Base-by-base conservation (phyloP, 805 yeast genomes). In the Lipomyces yamadae region DNA sequence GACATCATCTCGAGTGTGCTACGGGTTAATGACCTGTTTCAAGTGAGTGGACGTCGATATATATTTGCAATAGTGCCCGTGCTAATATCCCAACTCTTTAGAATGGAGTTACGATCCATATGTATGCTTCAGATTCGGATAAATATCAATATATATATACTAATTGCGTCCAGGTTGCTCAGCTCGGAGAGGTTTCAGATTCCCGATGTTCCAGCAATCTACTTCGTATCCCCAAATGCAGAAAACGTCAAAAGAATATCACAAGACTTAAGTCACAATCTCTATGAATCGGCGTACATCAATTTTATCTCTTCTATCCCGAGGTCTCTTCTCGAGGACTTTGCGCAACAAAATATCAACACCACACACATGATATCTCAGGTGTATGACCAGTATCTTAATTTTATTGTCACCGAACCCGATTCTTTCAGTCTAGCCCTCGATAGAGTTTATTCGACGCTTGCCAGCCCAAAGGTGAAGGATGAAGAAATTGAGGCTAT, bases 151-250 rank as follows among this genome's bases (percentile, higher is more conserved):
- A 8, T 11, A 37, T 8, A 32, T 56, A n/a, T 15, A 13, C 62
- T 35, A 32, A 52, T 15, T 52, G 10, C 10, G 34, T 29, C 55
- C 58, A 64, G 71, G 70, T 78, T 90, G 60, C 86, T 94, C 63
- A 82, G 82, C 63, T 82, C 92, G 58, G 85, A 84, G 65, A 82
- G 99, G 68, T 86, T 93, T n/a, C 84, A 94, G 0, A 82, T 95
- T 61, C 93, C 96, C 1, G 99, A 95, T 74, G 98, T 94, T 13
- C 98, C 98, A 0, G 98, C 87, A 2, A 86, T 95, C 57, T 95
- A 95, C 78, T 94, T 95, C 73, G 89, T 95, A 42, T 89, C 90
- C 65, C 98, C 99, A 4, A 90, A 95, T 0, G 80, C 83, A 34
- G 94, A 86, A 58, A 95, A 95, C 75, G 82, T 95, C 54, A 79